Evolutionary conservation across 2,329 filamentous ascomycete species (phyloP).

Genomic region (Trichoderma atroviride): DNA sequence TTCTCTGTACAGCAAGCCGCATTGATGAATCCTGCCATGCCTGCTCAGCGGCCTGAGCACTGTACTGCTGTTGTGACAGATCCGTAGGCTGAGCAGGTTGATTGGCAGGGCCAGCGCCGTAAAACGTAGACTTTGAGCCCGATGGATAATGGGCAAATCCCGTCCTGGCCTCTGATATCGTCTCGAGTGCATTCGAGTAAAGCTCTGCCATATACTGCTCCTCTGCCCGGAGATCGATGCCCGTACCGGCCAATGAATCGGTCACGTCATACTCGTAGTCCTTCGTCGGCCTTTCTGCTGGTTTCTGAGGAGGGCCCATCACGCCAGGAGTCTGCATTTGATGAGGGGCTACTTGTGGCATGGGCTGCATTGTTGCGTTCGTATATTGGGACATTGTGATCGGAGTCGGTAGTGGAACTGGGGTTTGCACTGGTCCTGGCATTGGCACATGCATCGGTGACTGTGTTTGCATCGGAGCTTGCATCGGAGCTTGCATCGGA

Average conservation of each 20-base stretch:
- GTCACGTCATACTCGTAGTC: conserved; percentile 72
- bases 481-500: conserved; percentile 18
- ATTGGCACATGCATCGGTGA: conserved; percentile 28
- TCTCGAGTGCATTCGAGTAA: conserved; percentile 56
- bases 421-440: conserved; percentile 4
- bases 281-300: conserved; percentile 64
- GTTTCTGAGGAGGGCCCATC: conserved; percentile 65
- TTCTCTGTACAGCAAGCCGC: conserved; percentile 60
- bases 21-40: conserved; percentile 69
- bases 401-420: conserved; percentile 25
- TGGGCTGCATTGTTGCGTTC: conserved; percentile 37
- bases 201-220: conserved; percentile 77
- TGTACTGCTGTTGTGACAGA: conserved; percentile 63
- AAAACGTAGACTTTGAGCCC: conserved; percentile 60
- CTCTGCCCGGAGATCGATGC: conserved; percentile 84
- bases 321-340: conserved; percentile 35
- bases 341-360: conserved; percentile 33
- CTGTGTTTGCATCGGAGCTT: conserved; percentile 18
- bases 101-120: conserved; percentile 66
- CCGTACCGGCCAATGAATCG: conserved; percentile 81
- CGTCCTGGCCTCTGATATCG: conserved; percentile 51
- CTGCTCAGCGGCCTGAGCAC: conserved; percentile 65
- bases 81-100: conserved; percentile 57
- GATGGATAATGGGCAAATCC: conserved; percentile 56
- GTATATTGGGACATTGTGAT: conserved; percentile 36